Evolutionary conservation across 371 early-diverging fungal genomes (phyloP).

Genomic region (Paraphysoderma sedebokerense): DNA sequence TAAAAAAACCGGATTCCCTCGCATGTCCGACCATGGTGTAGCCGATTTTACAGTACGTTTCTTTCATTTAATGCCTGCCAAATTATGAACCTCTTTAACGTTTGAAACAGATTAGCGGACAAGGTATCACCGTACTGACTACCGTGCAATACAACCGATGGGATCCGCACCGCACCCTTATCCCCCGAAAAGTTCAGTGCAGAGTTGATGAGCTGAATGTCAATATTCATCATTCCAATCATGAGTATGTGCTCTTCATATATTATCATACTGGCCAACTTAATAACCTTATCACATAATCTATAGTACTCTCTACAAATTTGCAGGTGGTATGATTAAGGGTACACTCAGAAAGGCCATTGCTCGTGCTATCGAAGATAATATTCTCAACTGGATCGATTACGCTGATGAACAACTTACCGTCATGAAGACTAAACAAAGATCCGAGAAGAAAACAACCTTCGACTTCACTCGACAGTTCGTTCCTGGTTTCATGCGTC

Average conservation of each 20-base stretch:
- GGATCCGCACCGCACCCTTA: slow-evolving; percentile 5
- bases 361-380: slow-evolving; percentile 2
- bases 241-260: slow-evolving; percentile 5
- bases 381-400: not conserved
- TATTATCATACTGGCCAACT: too few species aligned
- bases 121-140: slow-evolving; percentile 7
- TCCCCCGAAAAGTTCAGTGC: slow-evolving; percentile 6
- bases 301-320: slow-evolving; percentile 3
- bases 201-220: slow-evolving; percentile 11
- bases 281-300: not conserved
- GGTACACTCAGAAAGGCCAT: slow-evolving; percentile 1
- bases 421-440: not conserved
- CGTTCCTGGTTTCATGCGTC: not conserved
- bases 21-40: slow-evolving; percentile 15
- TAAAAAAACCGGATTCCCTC: slow-evolving; percentile 12
- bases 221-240: slow-evolving; percentile 6
- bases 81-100: not conserved
- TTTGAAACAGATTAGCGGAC: slow-evolving; percentile 7
- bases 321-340: slow-evolving; percentile 2
- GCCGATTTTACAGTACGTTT: slow-evolving; percentile 5
- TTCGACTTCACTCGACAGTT: not conserved
- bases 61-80: not conserved
- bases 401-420: not conserved
- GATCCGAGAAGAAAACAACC: not conserved
- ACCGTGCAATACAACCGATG: slow-evolving; percentile 3